Evolutionary conservation across 441 rosid species (phyloP).

Genomic region (Pelargonium citronellum): DNA sequence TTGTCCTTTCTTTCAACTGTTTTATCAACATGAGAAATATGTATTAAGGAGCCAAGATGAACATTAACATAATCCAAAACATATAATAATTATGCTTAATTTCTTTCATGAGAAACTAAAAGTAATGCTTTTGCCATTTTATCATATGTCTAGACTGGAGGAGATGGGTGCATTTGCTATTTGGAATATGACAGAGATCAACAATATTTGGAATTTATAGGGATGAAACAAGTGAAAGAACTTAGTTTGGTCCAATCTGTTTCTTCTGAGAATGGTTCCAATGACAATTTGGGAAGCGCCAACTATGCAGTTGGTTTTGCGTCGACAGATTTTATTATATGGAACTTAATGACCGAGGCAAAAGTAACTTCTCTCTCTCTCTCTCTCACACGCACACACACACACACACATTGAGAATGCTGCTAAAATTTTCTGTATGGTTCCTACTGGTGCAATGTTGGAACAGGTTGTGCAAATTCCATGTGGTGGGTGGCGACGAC

Average conservation of each 20-base stretch:
- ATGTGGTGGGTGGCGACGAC: constrained; percentile 99
- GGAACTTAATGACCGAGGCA: constrained; percentile 68
- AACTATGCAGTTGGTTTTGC: constrained; percentile 86
- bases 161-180: constrained; percentile 94
- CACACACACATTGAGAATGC: neutral
- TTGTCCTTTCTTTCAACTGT: constrained; percentile 15
- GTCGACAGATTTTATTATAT: constrained; percentile 74
- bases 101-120: neutral
- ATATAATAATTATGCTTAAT: neutral
- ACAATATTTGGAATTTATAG: constrained; percentile 60
- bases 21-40: constrained; percentile 7
- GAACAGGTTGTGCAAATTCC: constrained; percentile 80
- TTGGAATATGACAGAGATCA: constrained; percentile 58
- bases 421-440: constrained; percentile 17
- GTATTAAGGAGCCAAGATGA: constrained; percentile 9
- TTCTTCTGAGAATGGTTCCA: constrained; percentile 28
- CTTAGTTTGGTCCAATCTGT: constrained; percentile 72
- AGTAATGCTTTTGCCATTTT: constrained; percentile 18
- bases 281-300: constrained; percentile 38
- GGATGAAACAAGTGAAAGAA: constrained; percentile 91
- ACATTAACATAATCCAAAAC: constrained; percentile 11
- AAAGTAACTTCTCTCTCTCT: constrained; percentile 43
- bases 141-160: constrained; percentile 66
- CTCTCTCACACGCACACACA: constrained; percentile 8
- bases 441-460: constrained; percentile 24